Percentiles rank a stretch among this genome's conserved stretches.
Evolutionary conservation across 176 grass and related monocot species (phyloP).

Genomic region (Aegilops tauschii): DNA sequence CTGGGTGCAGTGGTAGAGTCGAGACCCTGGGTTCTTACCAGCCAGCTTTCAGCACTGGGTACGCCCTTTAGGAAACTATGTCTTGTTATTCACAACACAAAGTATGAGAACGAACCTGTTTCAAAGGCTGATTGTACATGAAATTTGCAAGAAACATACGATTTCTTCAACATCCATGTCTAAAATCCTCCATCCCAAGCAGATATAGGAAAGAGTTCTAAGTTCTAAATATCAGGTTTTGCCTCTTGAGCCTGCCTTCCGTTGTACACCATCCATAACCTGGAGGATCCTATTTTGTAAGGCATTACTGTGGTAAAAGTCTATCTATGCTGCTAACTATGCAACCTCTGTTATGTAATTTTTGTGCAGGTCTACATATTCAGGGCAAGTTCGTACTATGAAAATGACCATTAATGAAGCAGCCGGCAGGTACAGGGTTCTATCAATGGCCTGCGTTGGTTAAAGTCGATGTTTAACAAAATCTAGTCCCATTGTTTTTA

Average conservation of each 20-base stretch:
- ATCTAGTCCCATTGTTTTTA: background rate
- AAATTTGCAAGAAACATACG: background rate
- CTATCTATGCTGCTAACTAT: constrained; percentile 9
- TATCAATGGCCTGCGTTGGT: background rate
- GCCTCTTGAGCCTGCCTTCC: background rate
- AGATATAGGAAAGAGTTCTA: background rate
- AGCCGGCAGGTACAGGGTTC: constrained; percentile 6
- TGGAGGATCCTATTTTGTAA: background rate
- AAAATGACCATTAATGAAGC: constrained; percentile 31
- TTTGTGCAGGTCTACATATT: constrained; percentile 73
- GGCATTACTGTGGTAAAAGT: background rate
- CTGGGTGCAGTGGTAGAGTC: no score
- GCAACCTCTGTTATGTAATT: background rate
- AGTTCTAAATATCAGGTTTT: background rate
- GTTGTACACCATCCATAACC: background rate
- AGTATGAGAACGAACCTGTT: background rate
- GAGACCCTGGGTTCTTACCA: no score
- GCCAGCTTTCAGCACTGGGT: no score
- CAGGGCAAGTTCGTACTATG: constrained; percentile 62
- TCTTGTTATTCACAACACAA: background rate
- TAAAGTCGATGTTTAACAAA: background rate
- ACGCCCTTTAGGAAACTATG: background rate
- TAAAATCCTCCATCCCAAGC: background rate
- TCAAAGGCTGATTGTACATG: background rate
- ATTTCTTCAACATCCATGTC: background rate